Percentiles rank a stretch among this genome's conserved stretches.
Evolutionary conservation across 352 stramenopile species (phyloP).

Genomic region (Phytophthora colocasiae): DNA sequence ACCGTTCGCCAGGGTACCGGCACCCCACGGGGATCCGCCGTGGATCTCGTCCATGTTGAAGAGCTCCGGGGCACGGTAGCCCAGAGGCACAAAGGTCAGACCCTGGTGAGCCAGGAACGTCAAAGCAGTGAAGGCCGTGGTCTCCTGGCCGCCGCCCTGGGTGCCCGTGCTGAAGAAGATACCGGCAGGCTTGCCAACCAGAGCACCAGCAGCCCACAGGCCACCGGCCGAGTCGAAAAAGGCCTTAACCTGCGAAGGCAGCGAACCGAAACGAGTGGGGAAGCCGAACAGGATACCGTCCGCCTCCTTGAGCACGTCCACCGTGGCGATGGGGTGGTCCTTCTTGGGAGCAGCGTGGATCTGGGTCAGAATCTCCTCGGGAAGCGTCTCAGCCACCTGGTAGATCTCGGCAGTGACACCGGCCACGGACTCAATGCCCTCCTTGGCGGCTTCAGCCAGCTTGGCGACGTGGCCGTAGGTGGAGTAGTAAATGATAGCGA

Average conservation of each 20-base stretch:
- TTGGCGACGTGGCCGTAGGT: constrained; percentile 34
- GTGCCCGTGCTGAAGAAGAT: constrained; percentile 44
- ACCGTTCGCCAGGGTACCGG: constrained; percentile 25
- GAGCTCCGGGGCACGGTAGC: constrained; percentile 29
- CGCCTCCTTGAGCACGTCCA: constrained; percentile 34
- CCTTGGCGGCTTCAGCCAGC: constrained; percentile 29
- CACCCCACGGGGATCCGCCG: constrained; percentile 34
- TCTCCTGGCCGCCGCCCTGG: constrained; percentile 35
- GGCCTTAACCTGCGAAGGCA: constrained; percentile 36
- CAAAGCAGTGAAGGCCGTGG: constrained; percentile 32
- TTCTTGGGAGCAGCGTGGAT: constrained; percentile 35
- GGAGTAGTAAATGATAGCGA: constrained; percentile 43
- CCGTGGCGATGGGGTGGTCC: constrained; percentile 33
- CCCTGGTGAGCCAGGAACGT: constrained; percentile 39
- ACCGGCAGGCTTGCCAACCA: constrained; percentile 33
- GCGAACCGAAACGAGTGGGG: constrained; percentile 37
- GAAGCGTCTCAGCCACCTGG: constrained; percentile 26
- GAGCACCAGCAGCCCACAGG: constrained; percentile 30
- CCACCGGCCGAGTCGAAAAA: constrained; percentile 35
- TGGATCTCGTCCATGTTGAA: constrained; percentile 42
- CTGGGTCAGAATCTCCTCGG: constrained; percentile 15
- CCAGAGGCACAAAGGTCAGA: constrained; percentile 32
- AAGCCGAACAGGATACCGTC: constrained; percentile 40
- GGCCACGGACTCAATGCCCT: constrained; percentile 27
- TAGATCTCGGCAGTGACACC: constrained; percentile 35